Evolutionary conservation across 2,329 filamentous ascomycete species (phyloP), one percentile per base, ranked within the genome.

Genomic region (Aspergillus proliferans): DNA sequence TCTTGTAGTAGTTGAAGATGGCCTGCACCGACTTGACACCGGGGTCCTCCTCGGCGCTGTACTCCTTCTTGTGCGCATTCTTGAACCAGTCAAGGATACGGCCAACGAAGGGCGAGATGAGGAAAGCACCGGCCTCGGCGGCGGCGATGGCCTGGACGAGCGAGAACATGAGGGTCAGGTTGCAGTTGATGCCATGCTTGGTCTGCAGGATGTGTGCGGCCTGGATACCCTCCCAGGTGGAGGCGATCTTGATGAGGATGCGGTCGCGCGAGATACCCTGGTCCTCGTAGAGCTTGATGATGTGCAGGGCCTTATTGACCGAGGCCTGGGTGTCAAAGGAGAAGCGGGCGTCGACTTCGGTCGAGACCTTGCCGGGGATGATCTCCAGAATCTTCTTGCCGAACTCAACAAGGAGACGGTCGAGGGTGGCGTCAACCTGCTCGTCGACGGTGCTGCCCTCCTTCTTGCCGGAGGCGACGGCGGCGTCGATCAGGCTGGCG

Each of bases 1-100:
- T 97, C 88, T 98, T 98, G 87, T 98, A 98, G 88, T 98, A 98
- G 84, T 98, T 93, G 85, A 86, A 98, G 79, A 98, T 98, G 74
- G 66, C 70, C 81, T 92, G 82, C 69, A 98, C 93, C 59, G 87
- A 92, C 78, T 88, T 82, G 74, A 98, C 93, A 80, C 93, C 93
- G 50, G 93, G 93, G 80, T 98, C 93, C 73, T 95, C 88, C 74
- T 87, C 78, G 72, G 89, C 82, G 71, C 79, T 67, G 84, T 91
- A 98, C 61, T 93, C 87, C 83, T 94, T 91, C 85, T 95, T 95
- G 73, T 84, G 88, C 63, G 84, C 78, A 52, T 88, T 88, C 88
- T 98, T 98, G 88, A 86, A 96, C 92, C 92, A 98, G 79, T 98
- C 93, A 62, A 98, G 87, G 70, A 98, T 98, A 71, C 93, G 91